Evolutionary conservation across 139 green algal species (phyloP).

Genomic region (Chlamydomonas incerta): DNA sequence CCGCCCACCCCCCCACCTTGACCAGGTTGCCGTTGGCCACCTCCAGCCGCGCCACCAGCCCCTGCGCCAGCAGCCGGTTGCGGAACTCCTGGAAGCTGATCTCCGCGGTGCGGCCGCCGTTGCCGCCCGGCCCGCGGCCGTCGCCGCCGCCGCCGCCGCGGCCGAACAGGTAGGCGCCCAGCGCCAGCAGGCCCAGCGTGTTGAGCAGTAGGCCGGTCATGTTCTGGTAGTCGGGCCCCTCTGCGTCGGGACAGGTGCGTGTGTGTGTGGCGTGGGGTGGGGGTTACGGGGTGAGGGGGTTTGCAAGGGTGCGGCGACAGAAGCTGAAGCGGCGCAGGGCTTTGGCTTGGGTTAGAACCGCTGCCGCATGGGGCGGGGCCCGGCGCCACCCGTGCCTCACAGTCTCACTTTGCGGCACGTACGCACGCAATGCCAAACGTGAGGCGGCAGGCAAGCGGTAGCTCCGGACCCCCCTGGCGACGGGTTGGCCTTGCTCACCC

Average conservation of each 20-base stretch:
- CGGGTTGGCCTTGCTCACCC: background rate
- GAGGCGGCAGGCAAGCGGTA: too few species aligned
- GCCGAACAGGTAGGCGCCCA: background rate
- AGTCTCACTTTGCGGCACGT: too few species aligned
- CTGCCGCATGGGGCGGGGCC: too few species aligned
- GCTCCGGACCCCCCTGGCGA: too few species aligned
- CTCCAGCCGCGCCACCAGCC: slow-evolving; percentile 89
- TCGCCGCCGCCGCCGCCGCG: background rate
- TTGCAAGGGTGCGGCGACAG: too few species aligned
- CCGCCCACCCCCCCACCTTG: slow-evolving; percentile 77
- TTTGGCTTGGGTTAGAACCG: too few species aligned
- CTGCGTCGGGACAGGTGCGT: background rate
- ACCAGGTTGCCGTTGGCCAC: slow-evolving; percentile 94
- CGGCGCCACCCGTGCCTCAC: too few species aligned
- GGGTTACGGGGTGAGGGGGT: too few species aligned
- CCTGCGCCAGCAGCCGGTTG: slow-evolving; percentile 84
- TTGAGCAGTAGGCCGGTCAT: background rate
- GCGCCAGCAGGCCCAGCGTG: background rate
- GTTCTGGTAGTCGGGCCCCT: background rate
- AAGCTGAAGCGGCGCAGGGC: too few species aligned
- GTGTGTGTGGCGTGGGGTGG: too few species aligned
- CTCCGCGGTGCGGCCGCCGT: slow-evolving; percentile 69
- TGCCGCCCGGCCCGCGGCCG: background rate
- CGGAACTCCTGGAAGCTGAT: slow-evolving; percentile 95
- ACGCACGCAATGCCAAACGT: too few species aligned